Evolutionary conservation across 768 basidiomycete species (phyloP), one percentile per base, ranked within the genome.

Genomic region (Hygrophorus russula): DNA sequence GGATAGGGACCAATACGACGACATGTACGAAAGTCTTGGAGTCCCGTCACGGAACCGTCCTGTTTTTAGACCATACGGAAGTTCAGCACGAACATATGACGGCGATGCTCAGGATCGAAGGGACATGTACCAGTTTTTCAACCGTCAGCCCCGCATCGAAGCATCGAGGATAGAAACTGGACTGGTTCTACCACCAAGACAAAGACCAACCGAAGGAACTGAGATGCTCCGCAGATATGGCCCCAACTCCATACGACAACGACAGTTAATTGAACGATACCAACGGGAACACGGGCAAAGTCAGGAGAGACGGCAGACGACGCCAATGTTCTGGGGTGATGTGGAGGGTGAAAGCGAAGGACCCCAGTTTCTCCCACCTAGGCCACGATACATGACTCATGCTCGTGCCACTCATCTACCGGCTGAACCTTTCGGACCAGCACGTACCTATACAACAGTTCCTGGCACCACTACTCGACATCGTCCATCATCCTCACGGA

Each of bases 211-310:
- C 35, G 52, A 56, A 18, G 59, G 59, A 9, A 56, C 66, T 14
- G 59, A 63, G 13, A 54, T 61, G 10, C 50, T 68, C 14, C 57
- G 62, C 24, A 53, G 50, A 4, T 62, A 65, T 36, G 59, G 58
- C 1, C 46, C 53, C 3, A 56, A 51, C 39, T 17, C 45, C 7
- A 42, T 49, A 14, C 63, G 66, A 29, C 59, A 63, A 0, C 53
- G 58, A 13, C 64, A 64, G 36, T 36, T 62, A 12, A 53, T 60
- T 14, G 47, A 52, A 8, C 58, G 56, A 14, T 56, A 45, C 37
- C 61, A 56, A 15, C 50, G 50, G 38, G 57, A 56, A n/a, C 46
- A 52, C 15, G n/a, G 27, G 14, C 17, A 41, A 13, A 19, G n/a
- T 12, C n/a, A 39, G 14, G 30, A 29, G 14, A 41, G n/a, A 38